These are phyloP conservation scores for Mortierella sp. DNA, from an alignment of 371 early-diverging fungal genomes.

Conservation along the genomic window DNA sequence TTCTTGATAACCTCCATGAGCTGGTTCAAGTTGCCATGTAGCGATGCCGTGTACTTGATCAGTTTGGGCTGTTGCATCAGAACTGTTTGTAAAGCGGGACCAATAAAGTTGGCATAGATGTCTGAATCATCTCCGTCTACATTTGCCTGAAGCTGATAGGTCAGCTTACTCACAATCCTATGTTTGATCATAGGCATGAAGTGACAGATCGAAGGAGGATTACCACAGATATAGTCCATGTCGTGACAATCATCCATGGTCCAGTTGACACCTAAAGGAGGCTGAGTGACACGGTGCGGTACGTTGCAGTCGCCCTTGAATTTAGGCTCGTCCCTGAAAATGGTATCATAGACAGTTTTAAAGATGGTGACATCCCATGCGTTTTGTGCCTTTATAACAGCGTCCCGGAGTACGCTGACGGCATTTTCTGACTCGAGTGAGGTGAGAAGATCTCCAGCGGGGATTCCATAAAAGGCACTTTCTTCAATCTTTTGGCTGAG, in stretches of 20 bases:
- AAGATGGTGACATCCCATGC: conserved; percentile 60
- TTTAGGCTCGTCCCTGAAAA: conserved; percentile 60
- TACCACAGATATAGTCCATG: conserved; percentile 75
- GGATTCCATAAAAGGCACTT: conserved; percentile 56
- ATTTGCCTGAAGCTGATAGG: not conserved
- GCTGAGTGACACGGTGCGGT: conserved; percentile 65
- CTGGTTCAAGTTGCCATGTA: conserved; percentile 46
- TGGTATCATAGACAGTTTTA: conserved; percentile 60
- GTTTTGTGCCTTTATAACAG: conserved; percentile 19
- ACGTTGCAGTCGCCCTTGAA: conserved; percentile 73
- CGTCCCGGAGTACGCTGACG: conserved; percentile 33
- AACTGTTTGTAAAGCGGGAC: conserved; percentile 21
- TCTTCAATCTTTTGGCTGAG: conserved; percentile 46
- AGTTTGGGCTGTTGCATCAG: conserved; percentile 17
- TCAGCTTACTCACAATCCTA: conserved; percentile 25
- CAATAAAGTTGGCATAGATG: conserved; percentile 35
- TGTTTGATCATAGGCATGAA: conserved; percentile 60
- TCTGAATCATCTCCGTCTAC: conserved; percentile 40
- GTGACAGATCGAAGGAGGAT: conserved; percentile 74
- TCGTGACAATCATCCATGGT: conserved; percentile 65
- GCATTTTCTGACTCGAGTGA: conserved; percentile 29
- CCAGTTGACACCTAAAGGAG: conserved; percentile 67
- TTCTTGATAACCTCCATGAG: conserved; percentile 16
- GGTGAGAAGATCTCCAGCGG: conserved; percentile 31
- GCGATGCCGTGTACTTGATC: not conserved